Conservation (phyloP, 495 filamentous ascomycete species). For the Staphylotrichum tortipilum region DNA sequence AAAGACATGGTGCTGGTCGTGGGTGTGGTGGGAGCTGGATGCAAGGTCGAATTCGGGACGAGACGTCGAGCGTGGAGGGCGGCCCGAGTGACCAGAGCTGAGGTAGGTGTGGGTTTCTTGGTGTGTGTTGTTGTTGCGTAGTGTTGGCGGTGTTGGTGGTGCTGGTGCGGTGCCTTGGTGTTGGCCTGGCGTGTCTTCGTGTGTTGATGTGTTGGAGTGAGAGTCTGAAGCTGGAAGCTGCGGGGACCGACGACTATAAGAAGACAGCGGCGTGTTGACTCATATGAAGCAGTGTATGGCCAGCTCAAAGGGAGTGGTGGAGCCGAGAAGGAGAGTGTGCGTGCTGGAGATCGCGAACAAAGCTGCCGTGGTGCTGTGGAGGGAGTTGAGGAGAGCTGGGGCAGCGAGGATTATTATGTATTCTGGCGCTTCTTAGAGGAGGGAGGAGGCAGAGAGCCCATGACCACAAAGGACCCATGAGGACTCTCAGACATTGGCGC, state of each 20-base stretch:
- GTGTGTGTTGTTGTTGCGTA: conserved; percentile 1
- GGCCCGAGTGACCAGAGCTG: not conserved
- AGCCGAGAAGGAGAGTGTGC: conserved; percentile 19
- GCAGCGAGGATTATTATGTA: conserved; percentile 28
- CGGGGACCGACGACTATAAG: conserved; percentile 16
- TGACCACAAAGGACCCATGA: conserved; percentile 31
- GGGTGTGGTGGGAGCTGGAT: too few relatives aligned
- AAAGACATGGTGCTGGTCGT: conserved; percentile 42
- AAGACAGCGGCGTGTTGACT: conserved; percentile 17
- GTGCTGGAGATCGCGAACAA: conserved; percentile 14
- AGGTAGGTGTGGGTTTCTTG: not conserved
- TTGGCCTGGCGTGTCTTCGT: too few relatives aligned
- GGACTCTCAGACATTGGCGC: conserved; percentile 25
- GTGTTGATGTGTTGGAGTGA: conserved; percentile 4
- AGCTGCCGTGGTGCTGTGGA: conserved; percentile 18
- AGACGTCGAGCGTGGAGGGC: not conserved
- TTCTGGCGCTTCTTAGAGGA: conserved; percentile 15
- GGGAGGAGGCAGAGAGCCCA: conserved; percentile 23
- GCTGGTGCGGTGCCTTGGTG: not conserved
- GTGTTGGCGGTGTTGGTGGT: not conserved
- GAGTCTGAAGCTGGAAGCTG: conserved; percentile 2
- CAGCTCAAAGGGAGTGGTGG: conserved; percentile 10
- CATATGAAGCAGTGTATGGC: conserved; percentile 15
- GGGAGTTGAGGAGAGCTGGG: conserved; percentile 24
- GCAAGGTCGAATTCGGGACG: not conserved